These are phyloP conservation scores for Dissoconium aciculare DNA, from an alignment of 2,329 filamentous ascomycete species.

Conservation along the genomic window DNA sequence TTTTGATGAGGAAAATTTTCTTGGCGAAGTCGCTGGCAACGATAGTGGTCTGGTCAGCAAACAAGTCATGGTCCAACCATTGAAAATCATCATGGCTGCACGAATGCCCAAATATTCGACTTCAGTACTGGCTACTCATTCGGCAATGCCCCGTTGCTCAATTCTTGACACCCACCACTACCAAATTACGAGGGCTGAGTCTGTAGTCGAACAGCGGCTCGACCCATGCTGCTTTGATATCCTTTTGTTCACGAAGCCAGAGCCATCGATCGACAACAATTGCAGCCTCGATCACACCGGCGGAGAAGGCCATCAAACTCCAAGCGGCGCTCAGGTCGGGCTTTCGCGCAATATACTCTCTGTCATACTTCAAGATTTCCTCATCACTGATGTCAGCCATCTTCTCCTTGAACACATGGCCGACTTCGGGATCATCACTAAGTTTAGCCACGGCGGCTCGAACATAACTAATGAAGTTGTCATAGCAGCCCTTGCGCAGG, in stretches of 20 bases:
- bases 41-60: no score
- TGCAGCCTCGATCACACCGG: constrained; percentile 71
- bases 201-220: constrained; percentile 84
- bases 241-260: constrained; percentile 63
- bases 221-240: constrained; percentile 67
- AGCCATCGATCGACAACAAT: constrained; percentile 85
- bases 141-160: no score
- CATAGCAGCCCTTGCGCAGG: constrained; percentile 65
- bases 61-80: no score
- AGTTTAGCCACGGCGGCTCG: constrained; percentile 69
- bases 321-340: constrained; percentile 78
- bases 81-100: no score
- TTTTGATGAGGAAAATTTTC: no score
- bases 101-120: no score
- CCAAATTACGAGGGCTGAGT: constrained; percentile 75
- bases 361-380: constrained; percentile 58
- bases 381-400: constrained; percentile 58
- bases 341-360: constrained; percentile 47
- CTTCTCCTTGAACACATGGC: constrained; percentile 34
- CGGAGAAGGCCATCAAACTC: constrained; percentile 93
- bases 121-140: no score
- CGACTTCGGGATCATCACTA: constrained; percentile 43
- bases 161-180: constrained; percentile 77
- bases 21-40: no score
- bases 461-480: constrained; percentile 60